Base-by-base conservation (phyloP, 495 filamentous ascomycete species). In the Eremomyces bilateralis region DNA sequence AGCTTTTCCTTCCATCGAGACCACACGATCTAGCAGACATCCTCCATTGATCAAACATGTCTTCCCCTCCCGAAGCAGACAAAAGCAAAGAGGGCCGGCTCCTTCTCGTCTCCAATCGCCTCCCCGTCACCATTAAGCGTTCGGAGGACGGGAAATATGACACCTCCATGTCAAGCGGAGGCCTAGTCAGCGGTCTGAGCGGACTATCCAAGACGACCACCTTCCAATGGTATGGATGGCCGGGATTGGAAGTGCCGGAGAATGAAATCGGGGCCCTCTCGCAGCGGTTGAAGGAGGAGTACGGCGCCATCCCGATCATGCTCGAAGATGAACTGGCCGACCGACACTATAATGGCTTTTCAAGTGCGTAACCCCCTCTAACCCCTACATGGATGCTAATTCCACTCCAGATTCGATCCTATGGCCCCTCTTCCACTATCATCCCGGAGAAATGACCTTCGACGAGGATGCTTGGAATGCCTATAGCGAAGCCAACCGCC, bases 171-270 rank as follows among this genome's bases (percentile, higher is more conserved):
- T 93, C 84, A 11, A 93, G 85, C 4, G 85, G 85, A 36, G 85
- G 85, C 11, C 65, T 97, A 24, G 83, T 97, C 35, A 91, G 76
- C 24, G 88, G 84, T 1, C 54, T 97, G 35, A 82, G 76, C 41
- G 88, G 85, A 15, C 56, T 97, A 42, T 76, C 79, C 42, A 93
- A 92, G 53, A 70, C 77, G 4, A 92, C 81, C 8, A 85, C 72
- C 29, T 94, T 93, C 58, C 74, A 81, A 51, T 97, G 88, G 85
- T 94, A 93, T 53, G 85, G 85, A 39, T 97, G 88, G 88, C 83
- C 85, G 4, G 85, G 85, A 20, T 50, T 93, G 37, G 79, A 93
- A 19, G 57, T 70, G 2, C 58, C 60, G 18, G 56, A 62, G 21
- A 40, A 61, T 18, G 63, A 60, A 21, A 46, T 56, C 29, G 20